Evolutionary conservation across 2,329 filamentous ascomycete species (phyloP).

Genomic region (Talaromyces sp.): DNA sequence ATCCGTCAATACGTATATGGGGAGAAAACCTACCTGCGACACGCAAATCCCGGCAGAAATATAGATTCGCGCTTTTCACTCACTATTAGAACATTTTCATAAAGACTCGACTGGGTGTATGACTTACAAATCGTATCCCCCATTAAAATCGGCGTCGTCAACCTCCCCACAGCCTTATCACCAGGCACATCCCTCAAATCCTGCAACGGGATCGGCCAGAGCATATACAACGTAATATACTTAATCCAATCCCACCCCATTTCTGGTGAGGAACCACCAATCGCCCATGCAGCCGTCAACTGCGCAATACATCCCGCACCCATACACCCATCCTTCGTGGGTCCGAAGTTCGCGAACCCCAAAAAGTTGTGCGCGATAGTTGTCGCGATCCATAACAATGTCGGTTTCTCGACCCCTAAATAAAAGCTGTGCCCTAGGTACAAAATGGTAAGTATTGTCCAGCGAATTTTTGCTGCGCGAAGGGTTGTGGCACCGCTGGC

Average conservation of each 20-base stretch:
- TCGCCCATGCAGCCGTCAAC: constrained; percentile 16
- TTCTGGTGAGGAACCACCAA: no score
- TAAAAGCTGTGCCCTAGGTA: constrained; percentile 12
- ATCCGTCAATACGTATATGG: background rate
- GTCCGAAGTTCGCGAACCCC: constrained; percentile 15
- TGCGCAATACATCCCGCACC: constrained; percentile 19
- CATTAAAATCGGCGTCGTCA: constrained; percentile 18
- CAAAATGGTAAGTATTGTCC: constrained; percentile 8
- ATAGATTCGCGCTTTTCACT: constrained; percentile 13
- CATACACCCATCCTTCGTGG: constrained; percentile 18
- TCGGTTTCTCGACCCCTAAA: constrained; percentile 9
- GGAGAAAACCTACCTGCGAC: constrained; percentile 10
- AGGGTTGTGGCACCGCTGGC: constrained; percentile 16
- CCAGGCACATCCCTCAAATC: constrained; percentile 19
- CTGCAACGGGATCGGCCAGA: constrained; percentile 18
- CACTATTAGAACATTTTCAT: background rate
- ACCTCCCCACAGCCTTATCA: constrained; percentile 13
- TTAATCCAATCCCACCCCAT: constrained; percentile 20
- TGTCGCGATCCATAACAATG: constrained; percentile 15
- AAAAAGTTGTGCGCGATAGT: constrained; percentile 19
- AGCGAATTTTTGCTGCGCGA: constrained; percentile 11
- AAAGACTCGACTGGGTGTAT: no score
- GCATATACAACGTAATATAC: constrained; percentile 16
- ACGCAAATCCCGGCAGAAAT: constrained; percentile 16
- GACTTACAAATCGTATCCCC: constrained; percentile 15